Base-by-base conservation (phyloP, 2,329 filamentous ascomycete genomes). In the Xylaria sp. region DNA sequence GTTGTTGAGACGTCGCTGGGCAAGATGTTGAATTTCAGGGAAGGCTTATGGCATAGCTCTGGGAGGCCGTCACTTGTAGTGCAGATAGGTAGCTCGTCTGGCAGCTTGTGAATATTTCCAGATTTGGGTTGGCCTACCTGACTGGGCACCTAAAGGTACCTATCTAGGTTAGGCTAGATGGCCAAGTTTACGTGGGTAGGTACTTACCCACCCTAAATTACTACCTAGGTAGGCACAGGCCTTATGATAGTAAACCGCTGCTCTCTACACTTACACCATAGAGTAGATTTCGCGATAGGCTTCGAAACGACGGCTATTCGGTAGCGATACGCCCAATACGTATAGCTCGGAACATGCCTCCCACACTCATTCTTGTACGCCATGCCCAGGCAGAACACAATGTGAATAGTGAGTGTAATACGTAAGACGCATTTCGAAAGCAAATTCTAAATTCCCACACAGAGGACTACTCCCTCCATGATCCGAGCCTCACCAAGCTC, bases 351-450 rank as follows among this genome's bases (percentile, higher is more conserved):
- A 48, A 35, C 19, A 86, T 86, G 84, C 71, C 83, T 53, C 83
- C 83, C 1, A 84, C 79, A 0, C 70, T 97, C 62, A 90, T 98
- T 68, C 82, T 98, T 71, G 89, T 97, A 71, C 90, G 94, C 68
- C 94, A 98, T 82, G 94, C 91, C 15, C 91, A 98, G 76, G 84
- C 81, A 8, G 71, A 80, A n/a, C 84, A 87, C 72, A 87, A 87
- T 61, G 75, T 78, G 13, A 71, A 76, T 51, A 73, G 85, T 85
- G 78, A 77, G 83, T 82, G 25, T 25, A 23, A 17, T 5, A 40
- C 48, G 23, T 9, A 17, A 35, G 31, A 11, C 17, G 19, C 19
- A 6, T 35, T 2, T n/a, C 19, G 29, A 35, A 21, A 37, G 29
- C 23, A 33, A 23, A 10, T 4, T 15, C 62, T 63, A 33, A 61